A percentile compares a stretch with the other conserved stretches of the same genome.
These are phyloP conservation scores for Wickerhamomyces sp. DNA, from an alignment of 1,139 yeast genomes.

Conservation along the genomic window DNA sequence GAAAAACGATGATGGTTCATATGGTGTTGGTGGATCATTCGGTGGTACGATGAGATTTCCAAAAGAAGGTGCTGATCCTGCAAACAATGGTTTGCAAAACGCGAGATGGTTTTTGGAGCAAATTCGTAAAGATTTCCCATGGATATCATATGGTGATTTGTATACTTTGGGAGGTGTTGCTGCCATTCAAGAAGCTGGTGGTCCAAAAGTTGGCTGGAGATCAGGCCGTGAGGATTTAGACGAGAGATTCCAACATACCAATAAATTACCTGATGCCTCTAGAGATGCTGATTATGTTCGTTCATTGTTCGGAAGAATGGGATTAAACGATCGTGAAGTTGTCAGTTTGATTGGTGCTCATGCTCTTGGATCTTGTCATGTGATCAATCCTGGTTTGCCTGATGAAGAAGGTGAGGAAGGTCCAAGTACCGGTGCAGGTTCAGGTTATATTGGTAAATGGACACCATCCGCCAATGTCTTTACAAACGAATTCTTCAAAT, in stretches of 20 bases:
- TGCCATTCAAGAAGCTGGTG: constrained; percentile 81
- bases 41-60: constrained; percentile 78
- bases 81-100: constrained; percentile 65
- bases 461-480: constrained; percentile 83
- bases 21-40: constrained; percentile 71
- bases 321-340: constrained; percentile 76
- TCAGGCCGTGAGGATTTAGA: constrained; percentile 64
- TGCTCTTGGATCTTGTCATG: constrained; percentile 75
- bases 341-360: constrained; percentile 90
- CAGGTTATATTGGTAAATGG: constrained; percentile 95
- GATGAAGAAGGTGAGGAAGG: constrained; percentile 16
- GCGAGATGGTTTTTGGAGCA: constrained; percentile 65
- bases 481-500: constrained; percentile 74
- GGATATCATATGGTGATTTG: constrained; percentile 83
- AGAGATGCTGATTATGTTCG: constrained; percentile 67
- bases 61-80: constrained; percentile 65
- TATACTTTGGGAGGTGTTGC: constrained; percentile 85
- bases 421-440: constrained; percentile 28
- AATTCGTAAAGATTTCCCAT: constrained; percentile 57
- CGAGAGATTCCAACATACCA: constrained; percentile 52
- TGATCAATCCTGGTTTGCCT: constrained; percentile 29
- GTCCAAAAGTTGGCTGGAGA: constrained; percentile 86
- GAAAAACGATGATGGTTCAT: constrained; percentile 57
- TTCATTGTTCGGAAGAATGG: constrained; percentile 63
- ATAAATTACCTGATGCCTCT: constrained; percentile 78